A percentile compares a stretch with the other conserved stretches of the same genome.
Conservation (phyloP, 2,329 filamentous ascomycete genomes). For the Monilinia aucupariae region DNA sequence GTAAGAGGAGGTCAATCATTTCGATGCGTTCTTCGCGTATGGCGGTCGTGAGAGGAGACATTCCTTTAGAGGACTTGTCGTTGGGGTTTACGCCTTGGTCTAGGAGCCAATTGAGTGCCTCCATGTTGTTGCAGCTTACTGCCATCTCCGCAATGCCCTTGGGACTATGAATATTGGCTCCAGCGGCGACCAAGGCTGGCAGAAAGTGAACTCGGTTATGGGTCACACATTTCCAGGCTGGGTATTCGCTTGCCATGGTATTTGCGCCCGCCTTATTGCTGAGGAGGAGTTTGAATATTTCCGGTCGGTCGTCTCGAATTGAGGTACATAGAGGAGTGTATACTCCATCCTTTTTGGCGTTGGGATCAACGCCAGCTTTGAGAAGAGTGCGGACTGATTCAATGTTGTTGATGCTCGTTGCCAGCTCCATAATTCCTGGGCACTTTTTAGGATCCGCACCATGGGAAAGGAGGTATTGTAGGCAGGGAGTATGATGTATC, state of each 20-base stretch:
- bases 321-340: constrained; percentile 64
- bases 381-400: constrained; percentile 55
- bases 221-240: constrained; percentile 62
- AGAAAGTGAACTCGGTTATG: constrained; percentile 58
- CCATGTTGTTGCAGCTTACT: constrained; percentile 55
- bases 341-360: constrained; percentile 57
- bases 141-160: constrained; percentile 63
- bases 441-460: constrained; percentile 56
- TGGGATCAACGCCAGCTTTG: constrained; percentile 54
- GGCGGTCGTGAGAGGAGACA: constrained; percentile 60
- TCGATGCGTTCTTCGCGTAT: constrained; percentile 56
- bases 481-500: constrained; percentile 51
- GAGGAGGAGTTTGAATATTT: constrained; percentile 57
- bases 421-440: constrained; percentile 60
- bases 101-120: constrained; percentile 55
- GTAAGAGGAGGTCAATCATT: constrained; percentile 53
- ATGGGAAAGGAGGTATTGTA: constrained; percentile 52
- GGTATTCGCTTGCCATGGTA: constrained; percentile 56
- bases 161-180: constrained; percentile 52
- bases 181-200: constrained; percentile 53
- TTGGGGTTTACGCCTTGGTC: constrained; percentile 57
- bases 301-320: constrained; percentile 59
- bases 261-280: constrained; percentile 48
- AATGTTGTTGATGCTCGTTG: constrained; percentile 57
- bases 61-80: constrained; percentile 50